Percentiles rank a stretch among this genome's conserved stretches.
These are phyloP conservation scores for Aspergillus clavatus DNA, from an alignment of 2,329 filamentous ascomycete species.

Conservation along the genomic window DNA sequence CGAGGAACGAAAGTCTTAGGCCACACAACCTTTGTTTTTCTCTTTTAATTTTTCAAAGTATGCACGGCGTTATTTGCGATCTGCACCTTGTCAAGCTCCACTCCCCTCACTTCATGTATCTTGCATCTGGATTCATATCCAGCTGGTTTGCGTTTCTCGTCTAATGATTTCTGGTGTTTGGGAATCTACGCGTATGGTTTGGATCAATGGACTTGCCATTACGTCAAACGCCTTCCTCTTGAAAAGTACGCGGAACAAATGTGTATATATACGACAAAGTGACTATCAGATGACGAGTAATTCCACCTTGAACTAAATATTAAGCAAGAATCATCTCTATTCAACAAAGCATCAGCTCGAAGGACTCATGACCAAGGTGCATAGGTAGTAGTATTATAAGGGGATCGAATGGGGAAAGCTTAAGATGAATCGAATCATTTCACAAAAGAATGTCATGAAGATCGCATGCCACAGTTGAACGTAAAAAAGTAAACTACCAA, in stretches of 20 bases:
- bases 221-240: too few relatives aligned
- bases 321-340: too few relatives aligned
- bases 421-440: neutral
- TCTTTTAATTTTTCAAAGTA: slow-evolving; percentile 3
- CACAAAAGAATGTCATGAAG: neutral
- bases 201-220: neutral
- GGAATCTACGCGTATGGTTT: neutral
- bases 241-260: neutral
- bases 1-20: neutral
- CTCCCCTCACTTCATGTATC: slow-evolving; percentile 25
- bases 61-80: slow-evolving; percentile 19
- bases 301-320: too few relatives aligned
- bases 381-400: neutral
- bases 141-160: slow-evolving; percentile 7
- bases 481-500: slow-evolving; percentile 1
- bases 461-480: slow-evolving; percentile 1
- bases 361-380: neutral
- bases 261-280: neutral
- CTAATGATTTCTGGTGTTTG: neutral
- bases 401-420: neutral
- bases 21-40: neutral
- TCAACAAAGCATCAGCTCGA: too few relatives aligned
- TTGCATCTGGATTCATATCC: slow-evolving; percentile 19
- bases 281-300: too few relatives aligned
- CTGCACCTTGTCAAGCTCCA: slow-evolving; percentile 18